phyloP scores from a whole-genome alignment of 176 grass and related monocot genomes.

The Musa itinerans region DNA sequence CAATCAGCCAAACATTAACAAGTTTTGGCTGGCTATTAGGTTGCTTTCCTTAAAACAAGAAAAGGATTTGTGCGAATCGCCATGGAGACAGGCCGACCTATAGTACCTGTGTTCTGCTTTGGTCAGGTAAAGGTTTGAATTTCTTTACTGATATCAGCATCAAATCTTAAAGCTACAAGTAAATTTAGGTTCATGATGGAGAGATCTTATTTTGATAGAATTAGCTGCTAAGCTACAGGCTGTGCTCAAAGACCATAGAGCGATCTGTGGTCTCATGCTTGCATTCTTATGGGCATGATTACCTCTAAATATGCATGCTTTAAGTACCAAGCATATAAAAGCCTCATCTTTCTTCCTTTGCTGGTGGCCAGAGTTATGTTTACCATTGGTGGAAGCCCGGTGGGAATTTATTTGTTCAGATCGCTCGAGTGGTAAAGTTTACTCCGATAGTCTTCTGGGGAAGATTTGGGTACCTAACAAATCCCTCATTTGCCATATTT shows the following conservation, averaged over 20 bases:
- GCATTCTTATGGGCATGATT: not conserved
- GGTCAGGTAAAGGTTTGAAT: constrained; percentile 50
- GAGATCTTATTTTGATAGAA: not conserved
- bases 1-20: constrained; percentile 13
- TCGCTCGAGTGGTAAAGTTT: constrained; percentile 86
- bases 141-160: not conserved
- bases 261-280: not conserved
- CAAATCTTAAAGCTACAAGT: no score
- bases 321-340: not conserved
- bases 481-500: not conserved
- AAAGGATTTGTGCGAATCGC: constrained; percentile 91
- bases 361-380: constrained; percentile 42
- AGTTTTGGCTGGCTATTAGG: constrained; percentile 29
- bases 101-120: constrained; percentile 74
- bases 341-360: not conserved
- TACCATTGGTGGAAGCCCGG: constrained; percentile 92
- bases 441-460: constrained; percentile 88
- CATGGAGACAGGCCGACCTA: constrained; percentile 60
- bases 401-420: constrained; percentile 71
- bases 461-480: constrained; percentile 47
- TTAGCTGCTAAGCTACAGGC: not conserved
- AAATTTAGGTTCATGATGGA: not conserved
- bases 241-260: not conserved
- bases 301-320: not conserved
- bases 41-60: constrained; percentile 82